Percentiles rank a stretch among this genome's conserved stretches.
phyloP scores from a whole-genome alignment of 164 flowering plant species.

The Umbellularia californica region DNA sequence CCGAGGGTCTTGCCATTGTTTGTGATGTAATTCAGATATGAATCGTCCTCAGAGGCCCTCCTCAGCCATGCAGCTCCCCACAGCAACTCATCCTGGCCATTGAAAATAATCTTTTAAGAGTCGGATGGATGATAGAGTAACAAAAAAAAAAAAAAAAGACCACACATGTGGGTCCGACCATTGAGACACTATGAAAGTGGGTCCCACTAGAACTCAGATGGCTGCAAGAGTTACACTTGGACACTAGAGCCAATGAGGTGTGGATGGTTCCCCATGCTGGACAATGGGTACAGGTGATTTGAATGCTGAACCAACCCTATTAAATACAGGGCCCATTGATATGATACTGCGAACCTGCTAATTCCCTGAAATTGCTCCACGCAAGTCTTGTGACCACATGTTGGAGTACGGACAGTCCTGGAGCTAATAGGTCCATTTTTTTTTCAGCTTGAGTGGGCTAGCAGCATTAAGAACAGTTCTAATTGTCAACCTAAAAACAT shows the following conservation, averaged over 20 bases:
- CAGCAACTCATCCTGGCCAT: slow-evolving; percentile 77
- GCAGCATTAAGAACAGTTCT: not conserved
- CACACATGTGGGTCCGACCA: no score
- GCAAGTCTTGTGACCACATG: not conserved
- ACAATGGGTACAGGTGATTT: no score
- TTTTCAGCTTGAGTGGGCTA: not conserved
- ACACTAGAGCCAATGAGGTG: no score
- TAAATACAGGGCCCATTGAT: not conserved
- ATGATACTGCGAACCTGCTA: not conserved
- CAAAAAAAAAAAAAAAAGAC: no score
- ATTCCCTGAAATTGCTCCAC: not conserved
- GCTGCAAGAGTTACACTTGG: no score
- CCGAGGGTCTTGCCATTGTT: slow-evolving; percentile 82
- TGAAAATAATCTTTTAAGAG: not conserved
- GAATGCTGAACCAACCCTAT: not conserved
- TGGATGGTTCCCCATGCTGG: no score
- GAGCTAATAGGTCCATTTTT: not conserved
- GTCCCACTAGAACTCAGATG: no score
- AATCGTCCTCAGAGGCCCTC: slow-evolving; percentile 56
- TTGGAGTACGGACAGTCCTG: not conserved
- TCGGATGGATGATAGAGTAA: no score
- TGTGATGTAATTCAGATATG: slow-evolving; percentile 64
- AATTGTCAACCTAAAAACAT: not conserved
- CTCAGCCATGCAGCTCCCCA: slow-evolving; percentile 99
- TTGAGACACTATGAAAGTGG: no score